Percentiles rank a stretch among this genome's conserved stretches.
Conservation (phyloP, 371 early-diverging fungal genomes). For the Mucor velutinosus region DNA sequence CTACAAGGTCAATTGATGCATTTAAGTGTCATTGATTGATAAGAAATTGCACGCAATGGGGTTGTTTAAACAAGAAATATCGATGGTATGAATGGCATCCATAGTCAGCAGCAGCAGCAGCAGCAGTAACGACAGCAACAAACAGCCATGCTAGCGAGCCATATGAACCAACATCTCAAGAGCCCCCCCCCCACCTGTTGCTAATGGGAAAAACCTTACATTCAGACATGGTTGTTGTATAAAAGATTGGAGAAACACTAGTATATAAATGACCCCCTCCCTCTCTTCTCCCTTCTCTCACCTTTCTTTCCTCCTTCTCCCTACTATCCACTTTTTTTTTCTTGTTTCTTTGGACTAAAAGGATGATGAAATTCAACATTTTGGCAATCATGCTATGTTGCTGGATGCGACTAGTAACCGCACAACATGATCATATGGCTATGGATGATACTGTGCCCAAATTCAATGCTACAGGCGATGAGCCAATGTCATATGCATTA, state of each 20-base stretch:
- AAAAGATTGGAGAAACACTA: neutral
- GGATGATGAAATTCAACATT: neutral
- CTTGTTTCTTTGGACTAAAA: too few species aligned
- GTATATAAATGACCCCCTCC: neutral
- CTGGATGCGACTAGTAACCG: conserved; percentile 5
- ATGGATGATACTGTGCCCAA: conserved; percentile 35
- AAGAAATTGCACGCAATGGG: too few species aligned
- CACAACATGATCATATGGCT: conserved; percentile 41
- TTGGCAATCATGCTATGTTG: neutral
- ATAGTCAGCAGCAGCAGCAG: too few species aligned
- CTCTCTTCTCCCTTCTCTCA: neutral
- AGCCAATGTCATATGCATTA: conserved; percentile 55
- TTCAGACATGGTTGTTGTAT: neutral
- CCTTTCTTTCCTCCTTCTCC: neutral
- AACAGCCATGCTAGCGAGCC: too few species aligned
- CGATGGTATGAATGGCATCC: too few species aligned
- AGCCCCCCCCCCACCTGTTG: neutral
- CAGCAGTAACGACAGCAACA: too few species aligned
- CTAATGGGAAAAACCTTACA: neutral
- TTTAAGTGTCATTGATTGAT: too few species aligned
- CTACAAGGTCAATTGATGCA: neutral
- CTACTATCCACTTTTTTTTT: neutral
- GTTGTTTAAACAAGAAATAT: too few species aligned
- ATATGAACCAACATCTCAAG: neutral
- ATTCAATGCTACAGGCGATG: conserved; percentile 50